Evolutionary conservation across 768 basidiomycete genomes (phyloP).

Genomic region (Tricholoma terreum): DNA sequence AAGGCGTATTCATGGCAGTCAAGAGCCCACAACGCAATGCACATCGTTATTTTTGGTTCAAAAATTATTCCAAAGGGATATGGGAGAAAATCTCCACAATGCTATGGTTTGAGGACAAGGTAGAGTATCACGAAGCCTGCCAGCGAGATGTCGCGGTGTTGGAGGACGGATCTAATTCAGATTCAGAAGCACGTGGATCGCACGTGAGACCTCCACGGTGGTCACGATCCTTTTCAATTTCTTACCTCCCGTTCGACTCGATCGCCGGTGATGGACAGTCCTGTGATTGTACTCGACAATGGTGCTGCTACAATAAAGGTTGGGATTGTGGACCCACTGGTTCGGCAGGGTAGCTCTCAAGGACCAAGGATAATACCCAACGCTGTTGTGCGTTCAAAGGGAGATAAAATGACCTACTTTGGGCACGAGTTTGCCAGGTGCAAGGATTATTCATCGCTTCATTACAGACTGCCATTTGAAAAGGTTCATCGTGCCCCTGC

Average conservation of each 20-base stretch:
- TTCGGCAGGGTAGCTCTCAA: conserved; percentile 15
- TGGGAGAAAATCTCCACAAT: not conserved
- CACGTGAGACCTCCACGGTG: not conserved
- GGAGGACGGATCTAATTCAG: not conserved
- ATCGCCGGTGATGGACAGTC: conserved; percentile 7
- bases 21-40: conserved; percentile 75
- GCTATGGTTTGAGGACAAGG: not conserved
- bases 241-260: not conserved
- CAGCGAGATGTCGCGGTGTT: too few relatives aligned
- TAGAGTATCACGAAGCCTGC: conserved; percentile 3
- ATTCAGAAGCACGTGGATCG: not conserved
- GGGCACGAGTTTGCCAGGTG: conserved; percentile 82
- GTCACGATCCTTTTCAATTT: too few relatives aligned
- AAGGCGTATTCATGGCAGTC: conserved; percentile 76
- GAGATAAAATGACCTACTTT: conserved; percentile 77
- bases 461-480: conserved; percentile 85
- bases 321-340: conserved; percentile 43
- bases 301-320: conserved; percentile 83
- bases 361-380: conserved; percentile 66
- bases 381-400: conserved; percentile 80
- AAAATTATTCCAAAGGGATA: not conserved
- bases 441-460: conserved; percentile 74
- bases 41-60: conserved; percentile 61
- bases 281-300: conserved; percentile 78
- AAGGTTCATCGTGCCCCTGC: conserved; percentile 49